These are phyloP conservation scores for Ophiostoma angusticollis DNA, from an alignment of 2,329 filamentous ascomycete genomes.

Conservation along the genomic window DNA sequence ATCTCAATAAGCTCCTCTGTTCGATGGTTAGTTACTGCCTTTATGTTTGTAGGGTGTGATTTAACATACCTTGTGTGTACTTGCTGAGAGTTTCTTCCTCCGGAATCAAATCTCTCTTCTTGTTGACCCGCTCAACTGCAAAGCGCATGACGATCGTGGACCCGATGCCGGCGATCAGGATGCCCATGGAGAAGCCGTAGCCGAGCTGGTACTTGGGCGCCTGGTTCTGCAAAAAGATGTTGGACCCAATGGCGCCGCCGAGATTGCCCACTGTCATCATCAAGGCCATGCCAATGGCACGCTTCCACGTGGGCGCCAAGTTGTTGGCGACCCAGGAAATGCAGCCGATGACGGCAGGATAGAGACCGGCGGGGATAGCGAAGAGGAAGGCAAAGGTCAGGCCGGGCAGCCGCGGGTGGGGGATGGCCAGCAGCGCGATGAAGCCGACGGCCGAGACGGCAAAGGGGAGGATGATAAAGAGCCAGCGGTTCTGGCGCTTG, in stretches of 20 bases:
- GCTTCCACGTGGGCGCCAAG: constrained; percentile 36
- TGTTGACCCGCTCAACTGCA: constrained; percentile 12
- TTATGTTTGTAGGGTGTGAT: too few species aligned
- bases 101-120: constrained; percentile 17
- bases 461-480: constrained; percentile 1
- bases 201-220: constrained; percentile 24
- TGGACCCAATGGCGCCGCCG: constrained; percentile 27
- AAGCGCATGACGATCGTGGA: background rate
- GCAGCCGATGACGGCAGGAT: constrained; percentile 35
- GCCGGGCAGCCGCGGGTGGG: constrained; percentile 15
- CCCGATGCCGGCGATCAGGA: background rate
- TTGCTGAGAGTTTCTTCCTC: too few species aligned
- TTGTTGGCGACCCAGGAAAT: constrained; percentile 40
- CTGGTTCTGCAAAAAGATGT: constrained; percentile 24
- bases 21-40: too few species aligned
- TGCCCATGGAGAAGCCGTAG: constrained; percentile 18
- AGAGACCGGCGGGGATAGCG: constrained; percentile 29
- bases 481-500: background rate
- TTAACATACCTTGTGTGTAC: too few species aligned
- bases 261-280: constrained; percentile 50
- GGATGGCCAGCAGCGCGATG: constrained; percentile 1
- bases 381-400: constrained; percentile 27
- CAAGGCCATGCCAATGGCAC: constrained; percentile 46
- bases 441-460: constrained; percentile 5
- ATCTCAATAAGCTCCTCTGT: too few species aligned